Percentiles rank a stretch among this genome's conserved stretches.
These are phyloP conservation scores for Sphaerulina musiva DNA, from an alignment of 2,329 filamentous ascomycete genomes.

Conservation along the genomic window DNA sequence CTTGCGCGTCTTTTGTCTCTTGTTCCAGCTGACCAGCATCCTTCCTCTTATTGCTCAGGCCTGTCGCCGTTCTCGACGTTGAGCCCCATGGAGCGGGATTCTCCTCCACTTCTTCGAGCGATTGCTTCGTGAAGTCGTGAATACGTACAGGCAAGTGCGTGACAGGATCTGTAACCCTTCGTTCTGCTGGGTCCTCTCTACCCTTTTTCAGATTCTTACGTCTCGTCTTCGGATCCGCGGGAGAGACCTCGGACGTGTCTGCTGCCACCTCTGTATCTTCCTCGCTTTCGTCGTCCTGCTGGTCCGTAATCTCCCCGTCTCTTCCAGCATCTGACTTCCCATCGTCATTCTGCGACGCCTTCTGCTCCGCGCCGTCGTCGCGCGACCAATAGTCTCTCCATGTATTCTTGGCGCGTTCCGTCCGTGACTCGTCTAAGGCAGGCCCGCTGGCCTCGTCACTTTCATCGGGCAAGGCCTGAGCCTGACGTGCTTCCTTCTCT, in stretches of 20 bases:
- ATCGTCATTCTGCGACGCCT: constrained; percentile 9
- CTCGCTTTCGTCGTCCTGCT: constrained; percentile 16
- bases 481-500: constrained; percentile 39
- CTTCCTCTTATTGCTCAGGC: constrained; percentile 42
- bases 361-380: constrained; percentile 15
- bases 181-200: constrained; percentile 43
- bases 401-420: constrained; percentile 32
- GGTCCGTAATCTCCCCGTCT: constrained; percentile 2
- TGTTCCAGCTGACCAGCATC: constrained; percentile 38
- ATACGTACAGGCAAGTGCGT: constrained; percentile 64
- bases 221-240: constrained; percentile 41
- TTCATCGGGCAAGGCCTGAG: constrained; percentile 27
- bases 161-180: constrained; percentile 64
- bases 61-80: constrained; percentile 40
- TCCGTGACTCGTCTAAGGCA: constrained; percentile 26
- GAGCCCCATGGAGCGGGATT: constrained; percentile 41
- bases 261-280: constrained; percentile 23
- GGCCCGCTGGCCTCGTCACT: constrained; percentile 26
- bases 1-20: constrained; percentile 40
- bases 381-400: constrained; percentile 24
- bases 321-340: constrained; percentile 11
- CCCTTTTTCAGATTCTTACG: constrained; percentile 47
- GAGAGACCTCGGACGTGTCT: constrained; percentile 42
- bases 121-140: constrained; percentile 60
- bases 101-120: constrained; percentile 47